Base-by-base conservation (phyloP, 768 basidiomycete species). In the Pulveroboletus ravenelii region DNA sequence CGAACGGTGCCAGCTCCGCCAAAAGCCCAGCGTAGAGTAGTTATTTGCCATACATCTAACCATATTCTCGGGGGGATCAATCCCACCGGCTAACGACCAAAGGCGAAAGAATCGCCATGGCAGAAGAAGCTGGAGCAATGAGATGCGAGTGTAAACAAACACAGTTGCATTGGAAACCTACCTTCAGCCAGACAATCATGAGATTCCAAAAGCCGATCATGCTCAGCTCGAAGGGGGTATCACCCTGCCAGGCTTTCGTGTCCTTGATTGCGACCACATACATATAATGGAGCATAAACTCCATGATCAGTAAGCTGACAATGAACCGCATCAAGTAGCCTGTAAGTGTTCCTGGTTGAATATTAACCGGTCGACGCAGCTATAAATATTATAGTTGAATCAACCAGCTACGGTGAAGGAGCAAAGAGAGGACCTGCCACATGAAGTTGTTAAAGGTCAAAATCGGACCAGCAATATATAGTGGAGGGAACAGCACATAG, bases 121-220 rank as follows among this genome's bases (percentile, higher is more conserved):
- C 18, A 97, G 80, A 37, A 97, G 74, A 18, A 97, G 81, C 94
- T 97, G 59, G 40, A 36, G 31, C 10, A 31, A 30, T 35, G 13
- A 36, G 39, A 43, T 9, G 47, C 55, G 29, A 52, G 29, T 6
- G 2, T 13, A 30, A 20, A 10, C 2, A 2, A 31, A 9, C 0
- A 27, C 7, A 38, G 14, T 29, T 14, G 14, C 13, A 5, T 14
- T 23, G 36, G 31, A 7, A 25, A 57, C 76, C 14, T 58, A 92
- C 94, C 81, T 98, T 98, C 2, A 98, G 73, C 96, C 95, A 98
- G 1, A 97, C 89, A 30, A 97, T 75, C 25, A 95, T 87, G 41
- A 98, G 76, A 63, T 95, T 97, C 95, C 94, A 98, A 62, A 96
- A 94, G 0, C 95, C 93, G 41, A 97, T 81, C 87, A 96, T 88